Percentiles rank a stretch among this genome's conserved stretches.
phyloP scores from a whole-genome alignment of 148 eudicot genomes.

The Persicaria maculosa region DNA sequence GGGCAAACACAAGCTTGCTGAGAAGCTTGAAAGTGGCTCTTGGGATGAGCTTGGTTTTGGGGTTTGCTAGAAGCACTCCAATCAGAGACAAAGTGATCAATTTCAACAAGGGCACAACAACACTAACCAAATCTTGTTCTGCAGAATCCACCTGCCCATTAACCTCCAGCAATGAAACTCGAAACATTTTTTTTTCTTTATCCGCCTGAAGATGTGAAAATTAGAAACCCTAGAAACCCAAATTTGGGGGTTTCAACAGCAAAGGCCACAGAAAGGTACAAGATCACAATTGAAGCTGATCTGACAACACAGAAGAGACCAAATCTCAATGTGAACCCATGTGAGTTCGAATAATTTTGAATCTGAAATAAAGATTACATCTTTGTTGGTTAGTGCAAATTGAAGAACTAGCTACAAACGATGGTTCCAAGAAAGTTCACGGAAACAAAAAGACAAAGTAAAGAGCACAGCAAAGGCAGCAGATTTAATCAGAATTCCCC shows the following conservation, averaged over 20 bases:
- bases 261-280: no score
- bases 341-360: neutral
- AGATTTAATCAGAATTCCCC: neutral
- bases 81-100: conserved; percentile 49
- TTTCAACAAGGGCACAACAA: conserved; percentile 63
- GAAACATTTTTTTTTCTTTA: neutral
- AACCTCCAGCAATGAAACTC: conserved; percentile 16
- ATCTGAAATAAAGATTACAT: neutral
- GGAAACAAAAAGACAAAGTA: neutral
- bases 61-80: conserved; percentile 62
- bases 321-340: neutral
- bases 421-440: conserved; percentile 5
- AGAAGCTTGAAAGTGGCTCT: conserved; percentile 76
- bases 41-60: conserved; percentile 61
- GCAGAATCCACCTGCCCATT: conserved; percentile 22
- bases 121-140: conserved; percentile 26
- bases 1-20: conserved; percentile 86
- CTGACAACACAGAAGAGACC: neutral
- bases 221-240: neutral
- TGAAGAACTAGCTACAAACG: neutral
- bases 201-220: neutral
- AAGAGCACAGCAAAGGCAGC: neutral
- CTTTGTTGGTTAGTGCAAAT: conserved; percentile 4
- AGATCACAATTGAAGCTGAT: no score
- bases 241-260: neutral